Base-by-base conservation (phyloP, 257 asterid genomes). In the Mentha longifolia region DNA sequence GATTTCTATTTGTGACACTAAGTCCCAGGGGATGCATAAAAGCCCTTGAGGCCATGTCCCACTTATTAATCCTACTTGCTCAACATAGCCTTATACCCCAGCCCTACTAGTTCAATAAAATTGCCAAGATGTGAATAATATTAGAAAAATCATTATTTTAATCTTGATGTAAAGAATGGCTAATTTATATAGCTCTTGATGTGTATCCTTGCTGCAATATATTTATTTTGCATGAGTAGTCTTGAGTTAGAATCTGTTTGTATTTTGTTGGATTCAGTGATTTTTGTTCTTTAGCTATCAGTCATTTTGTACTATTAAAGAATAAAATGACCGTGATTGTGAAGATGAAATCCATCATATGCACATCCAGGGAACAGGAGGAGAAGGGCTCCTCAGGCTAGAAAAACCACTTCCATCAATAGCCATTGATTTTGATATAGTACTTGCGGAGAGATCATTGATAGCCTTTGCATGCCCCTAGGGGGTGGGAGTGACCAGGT, bases 401-500 rank as follows among this genome's bases (percentile, higher is more conserved):
- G n/a, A n/a, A n/a, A n/a, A n/a, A n/a, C n/a, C n/a, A n/a, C n/a
- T n/a, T n/a, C n/a, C n/a, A n/a, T n/a, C n/a, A n/a, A n/a, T n/a
- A n/a, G n/a, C n/a, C n/a, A n/a, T n/a, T n/a, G n/a, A n/a, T n/a
- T n/a, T n/a, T n/a, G n/a, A n/a, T n/a, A n/a, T n/a, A n/a, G n/a
- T n/a, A n/a, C n/a, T n/a, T n/a, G n/a, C n/a, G n/a, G 39, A 31
- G 56, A 60, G 33, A 22, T 30, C 65, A 50, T 35, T 50, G 11
- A 31, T 19, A 31, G 9, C 25, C 55, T 45, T 43, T 70, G 46
- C 37, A 58, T 60, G 31, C 33, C 43, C 22, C 41, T 19, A 10
- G 47, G 65, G 65, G 45, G 39, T 51, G 64, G 20, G 22, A 12
- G 25, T 14, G 54, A 60, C 70, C 11, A 1, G 54, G 54, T 72